Evolutionary conservation across 768 basidiomycete species (phyloP).

Genomic region (Agrocybe pediades): DNA sequence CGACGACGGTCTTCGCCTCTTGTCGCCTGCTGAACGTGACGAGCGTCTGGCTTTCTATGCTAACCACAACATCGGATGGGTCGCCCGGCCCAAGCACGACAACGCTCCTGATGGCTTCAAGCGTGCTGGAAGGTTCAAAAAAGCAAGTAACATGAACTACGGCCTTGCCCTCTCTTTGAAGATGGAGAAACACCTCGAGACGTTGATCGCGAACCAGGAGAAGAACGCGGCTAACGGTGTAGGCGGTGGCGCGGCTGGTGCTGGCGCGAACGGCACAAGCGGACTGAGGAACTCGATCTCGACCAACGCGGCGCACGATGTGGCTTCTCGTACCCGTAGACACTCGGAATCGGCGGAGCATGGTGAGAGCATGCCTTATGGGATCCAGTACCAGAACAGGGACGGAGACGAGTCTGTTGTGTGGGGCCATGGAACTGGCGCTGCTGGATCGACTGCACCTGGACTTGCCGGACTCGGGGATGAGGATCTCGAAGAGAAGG

Average conservation of each 20-base stretch:
- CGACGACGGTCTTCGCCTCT: conserved; percentile 68
- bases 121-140: conserved; percentile 89
- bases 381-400: conserved; percentile 66
- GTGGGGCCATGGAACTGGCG: conserved; percentile 20
- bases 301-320: conserved; percentile 13
- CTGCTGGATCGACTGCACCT: neutral
- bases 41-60: conserved; percentile 71
- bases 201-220: conserved; percentile 37
- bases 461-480: conserved; percentile 24
- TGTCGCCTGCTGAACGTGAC: conserved; percentile 58
- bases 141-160: conserved; percentile 92
- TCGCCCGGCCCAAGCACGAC: conserved; percentile 74
- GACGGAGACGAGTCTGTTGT: conserved; percentile 56
- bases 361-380: conserved; percentile 43
- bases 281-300: conserved; percentile 13
- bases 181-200: conserved; percentile 48
- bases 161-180: conserved; percentile 73
- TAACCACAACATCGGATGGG: conserved; percentile 74
- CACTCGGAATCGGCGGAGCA: conserved; percentile 7
- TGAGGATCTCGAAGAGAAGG: conserved; percentile 67
- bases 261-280: neutral
- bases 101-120: conserved; percentile 53
- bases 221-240: no score
- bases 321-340: neutral
- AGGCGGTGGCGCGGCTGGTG: no score